Conservation (phyloP, 2,329 filamentous ascomycete genomes). For the Trichophyton equinum region DNA sequence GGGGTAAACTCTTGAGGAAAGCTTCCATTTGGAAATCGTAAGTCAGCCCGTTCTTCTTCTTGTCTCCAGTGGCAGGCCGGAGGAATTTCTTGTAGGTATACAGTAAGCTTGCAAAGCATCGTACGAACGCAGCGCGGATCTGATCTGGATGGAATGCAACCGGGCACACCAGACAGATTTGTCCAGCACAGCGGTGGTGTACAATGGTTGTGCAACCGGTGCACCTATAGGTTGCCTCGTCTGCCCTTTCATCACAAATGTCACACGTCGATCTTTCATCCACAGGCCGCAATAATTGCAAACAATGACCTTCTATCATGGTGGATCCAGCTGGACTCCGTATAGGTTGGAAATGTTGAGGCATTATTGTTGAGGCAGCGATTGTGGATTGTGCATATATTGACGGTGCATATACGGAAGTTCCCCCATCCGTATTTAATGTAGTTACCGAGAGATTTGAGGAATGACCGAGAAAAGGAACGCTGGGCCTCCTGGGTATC, state of each 20-base stretch:
- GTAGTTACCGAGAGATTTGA: slow-evolving; percentile 34
- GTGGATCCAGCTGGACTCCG: slow-evolving; percentile 20
- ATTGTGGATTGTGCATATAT: slow-evolving; percentile 40
- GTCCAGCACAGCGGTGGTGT: slow-evolving; percentile 47
- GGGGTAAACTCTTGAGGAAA: slow-evolving; percentile 51
- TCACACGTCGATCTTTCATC: slow-evolving; percentile 35
- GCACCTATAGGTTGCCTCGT: slow-evolving; percentile 43
- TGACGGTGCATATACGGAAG: slow-evolving; percentile 33
- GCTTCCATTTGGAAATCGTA: slow-evolving; percentile 56
- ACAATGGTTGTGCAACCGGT: slow-evolving; percentile 38
- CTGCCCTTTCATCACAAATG: slow-evolving; percentile 44
- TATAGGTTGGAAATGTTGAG: slow-evolving; percentile 24
- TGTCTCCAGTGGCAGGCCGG: slow-evolving; percentile 45
- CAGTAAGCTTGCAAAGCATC: slow-evolving; percentile 55
- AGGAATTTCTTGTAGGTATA: slow-evolving; percentile 57
- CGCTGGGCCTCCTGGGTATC: slow-evolving; percentile 46
- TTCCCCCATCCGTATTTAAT: slow-evolving; percentile 26
- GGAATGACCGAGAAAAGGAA: slow-evolving; percentile 58
- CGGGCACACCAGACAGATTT: slow-evolving; percentile 53
- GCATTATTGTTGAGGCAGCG: slow-evolving; percentile 40
- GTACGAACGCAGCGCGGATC: slow-evolving; percentile 54
- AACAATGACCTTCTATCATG: slow-evolving; percentile 37
- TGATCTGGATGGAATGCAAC: slow-evolving; percentile 54
- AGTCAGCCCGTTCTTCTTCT: slow-evolving; percentile 49
- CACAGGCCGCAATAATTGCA: slow-evolving; percentile 30